Base-by-base conservation (phyloP, 768 basidiomycete genomes). In the Boletus vermiculosoides region DNA sequence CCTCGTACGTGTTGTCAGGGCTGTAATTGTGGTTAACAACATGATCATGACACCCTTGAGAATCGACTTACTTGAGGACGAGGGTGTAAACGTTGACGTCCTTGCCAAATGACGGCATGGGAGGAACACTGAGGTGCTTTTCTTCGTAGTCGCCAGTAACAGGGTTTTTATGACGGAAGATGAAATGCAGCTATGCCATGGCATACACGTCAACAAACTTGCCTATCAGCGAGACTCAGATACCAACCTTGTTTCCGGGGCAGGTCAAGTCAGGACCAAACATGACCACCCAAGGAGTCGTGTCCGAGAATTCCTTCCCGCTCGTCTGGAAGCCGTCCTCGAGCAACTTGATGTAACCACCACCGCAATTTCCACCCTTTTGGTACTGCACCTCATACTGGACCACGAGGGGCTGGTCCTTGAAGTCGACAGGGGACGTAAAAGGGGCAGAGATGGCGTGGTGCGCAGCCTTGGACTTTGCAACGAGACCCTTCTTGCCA, bases 331-430 rank as follows among this genome's bases (percentile, higher is more conserved):
- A 94, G 57, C 93, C 94, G 66, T 94, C 88, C 70, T 90, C 88
- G 44, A 99, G 84, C 55, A 98, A 86, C 76, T 98, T 99, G 78
- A 98, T 77, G 77, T 99, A 99, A 39, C 97, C 97, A 78, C 97
- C 97, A 74, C 97, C 97, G 67, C 97, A 98, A 76, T 97, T 97
- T 47, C 97, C 92, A 42, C 96, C 95, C 76, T 98, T 94, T 80
- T 99, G 95, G 74, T 97, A 94, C 78, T 98, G 96, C 78, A 97
- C 97, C 73, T 99, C 97, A 68, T 99, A 99, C 71, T 97, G 94
- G 20, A 98, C 88, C 62, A 98, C 94, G 45, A 98, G 80, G 44
- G 95, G 90, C 75, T 95, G 82, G 55, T 83, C 76, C 65, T 80
- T 81, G 77, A 95, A 92, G 79, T 89, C 86, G 67, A 98, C 78